phyloP scores from a whole-genome alignment of 2,329 filamentous ascomycete species.

The Ilyonectria destructans region DNA sequence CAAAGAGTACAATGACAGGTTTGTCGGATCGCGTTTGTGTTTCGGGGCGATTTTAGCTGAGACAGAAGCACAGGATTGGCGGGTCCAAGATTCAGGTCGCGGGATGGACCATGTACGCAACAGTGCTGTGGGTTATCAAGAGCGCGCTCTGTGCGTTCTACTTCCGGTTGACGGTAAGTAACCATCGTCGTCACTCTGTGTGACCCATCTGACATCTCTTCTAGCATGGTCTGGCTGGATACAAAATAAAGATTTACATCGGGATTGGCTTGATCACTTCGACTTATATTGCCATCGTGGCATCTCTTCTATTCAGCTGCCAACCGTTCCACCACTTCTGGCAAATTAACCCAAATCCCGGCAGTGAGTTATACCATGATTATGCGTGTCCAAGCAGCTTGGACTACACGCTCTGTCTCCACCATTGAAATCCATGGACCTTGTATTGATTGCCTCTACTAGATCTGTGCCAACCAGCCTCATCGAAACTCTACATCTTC shows the following conservation, averaged over 20 bases:
- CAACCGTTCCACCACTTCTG: conserved; percentile 56
- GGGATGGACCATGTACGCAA: conserved; percentile 67
- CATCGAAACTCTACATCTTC: conserved; percentile 59
- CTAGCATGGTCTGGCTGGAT: conserved; percentile 38
- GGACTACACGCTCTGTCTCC: conserved; percentile 10
- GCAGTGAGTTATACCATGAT: conserved; percentile 50
- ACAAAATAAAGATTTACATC: conserved; percentile 48
- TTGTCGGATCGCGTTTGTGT: conserved; percentile 1
- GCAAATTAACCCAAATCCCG: conserved; percentile 62
- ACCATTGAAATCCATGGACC: conserved; percentile 51
- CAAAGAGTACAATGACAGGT: conserved; percentile 56
- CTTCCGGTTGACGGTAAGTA: conserved; percentile 62
- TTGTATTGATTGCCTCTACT: conserved; percentile 61
- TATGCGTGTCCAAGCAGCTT: background rate
- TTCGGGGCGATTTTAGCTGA: conserved; percentile 7
- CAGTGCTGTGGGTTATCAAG: conserved; percentile 69
- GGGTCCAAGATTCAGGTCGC: conserved; percentile 70
- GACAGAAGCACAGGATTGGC: conserved; percentile 56
- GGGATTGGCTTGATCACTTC: conserved; percentile 54
- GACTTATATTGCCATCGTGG: conserved; percentile 54
- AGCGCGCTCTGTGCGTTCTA: conserved; percentile 69
- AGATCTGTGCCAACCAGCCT: conserved; percentile 59
- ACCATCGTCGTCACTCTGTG: conserved; percentile 49
- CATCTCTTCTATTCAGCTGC: conserved; percentile 56
- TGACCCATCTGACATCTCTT: conserved; percentile 41